Evolutionary conservation across 2,329 filamentous ascomycete genomes (phyloP).

Genomic region (Xylariaceae sp.): DNA sequence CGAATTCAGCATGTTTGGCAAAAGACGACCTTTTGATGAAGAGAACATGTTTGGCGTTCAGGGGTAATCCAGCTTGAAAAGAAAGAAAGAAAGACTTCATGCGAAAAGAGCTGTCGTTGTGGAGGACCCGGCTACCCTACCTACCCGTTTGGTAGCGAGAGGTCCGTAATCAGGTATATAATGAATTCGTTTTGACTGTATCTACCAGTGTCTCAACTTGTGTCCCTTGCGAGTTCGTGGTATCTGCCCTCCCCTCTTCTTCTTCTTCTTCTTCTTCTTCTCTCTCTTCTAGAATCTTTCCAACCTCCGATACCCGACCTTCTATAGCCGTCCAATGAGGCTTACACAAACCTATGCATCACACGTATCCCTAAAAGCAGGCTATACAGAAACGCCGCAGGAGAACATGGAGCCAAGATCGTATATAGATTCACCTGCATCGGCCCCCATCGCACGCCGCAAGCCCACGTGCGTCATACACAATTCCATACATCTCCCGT

Average conservation of each 20-base stretch:
- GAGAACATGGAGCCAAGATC: too few relatives aligned
- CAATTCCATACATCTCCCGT: too few relatives aligned
- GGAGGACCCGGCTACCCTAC: background rate
- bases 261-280: background rate
- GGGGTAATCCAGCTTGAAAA: background rate
- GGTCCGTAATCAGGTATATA: background rate
- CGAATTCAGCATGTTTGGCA: background rate
- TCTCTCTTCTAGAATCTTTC: too few relatives aligned
- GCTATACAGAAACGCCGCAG: too few relatives aligned
- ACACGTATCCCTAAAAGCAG: too few relatives aligned
- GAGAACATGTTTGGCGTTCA: constrained; percentile 15
- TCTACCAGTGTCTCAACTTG: background rate
- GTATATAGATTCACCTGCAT: too few relatives aligned
- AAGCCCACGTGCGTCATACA: too few relatives aligned
- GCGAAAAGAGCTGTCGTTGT: background rate
- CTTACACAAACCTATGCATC: too few relatives aligned
- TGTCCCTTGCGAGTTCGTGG: background rate
- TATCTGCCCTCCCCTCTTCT: background rate
- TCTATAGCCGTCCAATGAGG: too few relatives aligned
- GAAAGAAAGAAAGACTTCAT: constrained; percentile 1
- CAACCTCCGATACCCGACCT: too few relatives aligned
- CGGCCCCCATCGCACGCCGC: too few relatives aligned
- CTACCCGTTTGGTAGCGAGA: background rate
- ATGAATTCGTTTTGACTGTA: background rate
- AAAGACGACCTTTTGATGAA: background rate